These are phyloP conservation scores for Hemisphaericaspora lyxosophila DNA, from an alignment of 1,139 yeast genomes.

Conservation along the genomic window DNA sequence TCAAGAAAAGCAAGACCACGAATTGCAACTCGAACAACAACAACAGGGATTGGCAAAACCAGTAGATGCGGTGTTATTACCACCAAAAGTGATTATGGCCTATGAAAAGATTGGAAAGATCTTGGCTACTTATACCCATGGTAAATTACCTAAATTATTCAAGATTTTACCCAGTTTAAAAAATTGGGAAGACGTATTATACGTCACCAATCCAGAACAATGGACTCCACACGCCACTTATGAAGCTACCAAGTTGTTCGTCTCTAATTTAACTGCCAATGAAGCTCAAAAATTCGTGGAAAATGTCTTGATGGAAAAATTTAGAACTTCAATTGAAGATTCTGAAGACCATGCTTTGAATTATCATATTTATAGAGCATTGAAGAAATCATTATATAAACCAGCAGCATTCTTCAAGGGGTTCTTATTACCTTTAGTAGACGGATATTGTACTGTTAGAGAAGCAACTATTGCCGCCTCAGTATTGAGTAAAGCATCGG, in stretches of 20 bases:
- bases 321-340: slow-evolving; percentile 78
- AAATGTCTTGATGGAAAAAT: slow-evolving; percentile 75
- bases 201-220: slow-evolving; percentile 83
- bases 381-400: slow-evolving; percentile 89
- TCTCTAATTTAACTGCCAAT: slow-evolving; percentile 80
- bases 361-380: slow-evolving; percentile 87
- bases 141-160: slow-evolving; percentile 91
- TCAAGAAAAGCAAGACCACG: slow-evolving; percentile 61
- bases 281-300: slow-evolving; percentile 87
- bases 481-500: slow-evolving; percentile 81
- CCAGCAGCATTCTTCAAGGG: slow-evolving; percentile 99
- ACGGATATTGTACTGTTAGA: slow-evolving; percentile 78
- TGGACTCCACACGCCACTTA: slow-evolving; percentile 98
- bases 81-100: slow-evolving; percentile 94
- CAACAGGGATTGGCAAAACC: slow-evolving; percentile 23
- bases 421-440: slow-evolving; percentile 85
- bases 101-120: slow-evolving; percentile 89
- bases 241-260: slow-evolving; percentile 92
- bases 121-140: slow-evolving; percentile 89
- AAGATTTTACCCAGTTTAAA: slow-evolving; percentile 89
- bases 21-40: slow-evolving; percentile 25
- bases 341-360: slow-evolving; percentile 70
- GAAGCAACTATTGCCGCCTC: slow-evolving; percentile 97
- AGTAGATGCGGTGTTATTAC: slow-evolving; percentile 66
- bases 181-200: slow-evolving; percentile 94